Evolutionary conservation across 768 basidiomycete species (phyloP).

Genomic region (Tulasnella sp.): DNA sequence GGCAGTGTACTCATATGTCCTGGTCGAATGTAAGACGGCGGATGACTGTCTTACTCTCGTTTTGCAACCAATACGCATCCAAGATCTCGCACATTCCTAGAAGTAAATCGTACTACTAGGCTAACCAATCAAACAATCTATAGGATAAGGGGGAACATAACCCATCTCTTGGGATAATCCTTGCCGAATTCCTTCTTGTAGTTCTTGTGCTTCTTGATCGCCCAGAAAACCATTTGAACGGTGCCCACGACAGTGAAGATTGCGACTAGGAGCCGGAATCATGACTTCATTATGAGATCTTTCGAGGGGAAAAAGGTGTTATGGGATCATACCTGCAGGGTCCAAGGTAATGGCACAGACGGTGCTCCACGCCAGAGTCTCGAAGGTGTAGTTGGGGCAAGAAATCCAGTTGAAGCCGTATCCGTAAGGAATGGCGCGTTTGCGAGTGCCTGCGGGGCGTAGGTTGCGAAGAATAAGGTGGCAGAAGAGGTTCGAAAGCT

Average conservation of each 20-base stretch:
- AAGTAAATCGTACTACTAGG: background rate
- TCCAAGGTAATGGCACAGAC: slow-evolving; percentile 76
- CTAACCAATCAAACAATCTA: slow-evolving; percentile 32
- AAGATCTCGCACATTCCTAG: background rate
- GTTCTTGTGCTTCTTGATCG: slow-evolving; percentile 78
- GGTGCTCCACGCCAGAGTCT: slow-evolving; percentile 68
- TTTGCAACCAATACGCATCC: background rate
- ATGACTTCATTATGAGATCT: slow-evolving; percentile 16
- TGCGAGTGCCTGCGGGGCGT: slow-evolving; percentile 73
- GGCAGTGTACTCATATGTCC: background rate
- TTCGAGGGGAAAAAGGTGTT: background rate
- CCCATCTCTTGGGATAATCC: slow-evolving; percentile 74
- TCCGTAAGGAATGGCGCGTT: slow-evolving; percentile 83
- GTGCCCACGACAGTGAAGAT: slow-evolving; percentile 62
- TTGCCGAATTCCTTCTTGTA: slow-evolving; percentile 95
- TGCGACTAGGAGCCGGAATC: slow-evolving; percentile 43
- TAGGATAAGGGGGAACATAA: slow-evolving; percentile 73
- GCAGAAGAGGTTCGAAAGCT: slow-evolving; percentile 78
- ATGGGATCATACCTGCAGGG: slow-evolving; percentile 56
- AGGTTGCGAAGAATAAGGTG: slow-evolving; percentile 81
- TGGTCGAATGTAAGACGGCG: background rate
- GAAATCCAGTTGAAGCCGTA: slow-evolving; percentile 87
- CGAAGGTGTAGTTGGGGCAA: slow-evolving; percentile 94
- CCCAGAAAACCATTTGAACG: slow-evolving; percentile 80
- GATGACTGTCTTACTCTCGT: too few species aligned